Conservation (phyloP, 257 asterid species). For the Scutellaria barbata region DNA sequence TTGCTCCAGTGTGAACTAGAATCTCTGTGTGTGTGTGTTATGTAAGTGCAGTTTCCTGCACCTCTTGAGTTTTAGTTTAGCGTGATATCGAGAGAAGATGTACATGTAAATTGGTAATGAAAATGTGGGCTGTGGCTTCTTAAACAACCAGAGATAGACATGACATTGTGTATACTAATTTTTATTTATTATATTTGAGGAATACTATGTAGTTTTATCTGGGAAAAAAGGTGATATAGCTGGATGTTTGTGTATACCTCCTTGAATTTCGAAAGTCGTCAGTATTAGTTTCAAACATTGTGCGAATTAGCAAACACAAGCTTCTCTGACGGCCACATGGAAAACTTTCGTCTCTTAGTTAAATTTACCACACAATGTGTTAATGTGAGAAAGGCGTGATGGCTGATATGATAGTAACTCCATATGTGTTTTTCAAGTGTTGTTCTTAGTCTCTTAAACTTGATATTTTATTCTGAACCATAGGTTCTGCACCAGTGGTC, state of each 20-base stretch:
- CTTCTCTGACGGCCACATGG: not conserved
- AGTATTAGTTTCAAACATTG: not conserved
- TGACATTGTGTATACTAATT: not conserved
- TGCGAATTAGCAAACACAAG: not conserved
- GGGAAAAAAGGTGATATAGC: not conserved
- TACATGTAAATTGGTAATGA: not conserved
- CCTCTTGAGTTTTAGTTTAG: not conserved
- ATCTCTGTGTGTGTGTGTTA: not conserved
- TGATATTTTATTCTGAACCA: not conserved
- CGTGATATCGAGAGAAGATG: not conserved
- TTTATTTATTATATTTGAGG: not conserved
- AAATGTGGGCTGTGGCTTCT: not conserved
- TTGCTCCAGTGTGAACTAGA: not conserved
- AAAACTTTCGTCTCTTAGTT: not conserved
- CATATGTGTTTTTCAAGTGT: not conserved
- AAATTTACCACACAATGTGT: not conserved
- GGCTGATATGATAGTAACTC: not conserved
- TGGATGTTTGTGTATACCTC: not conserved
- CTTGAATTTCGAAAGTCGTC: not conserved
- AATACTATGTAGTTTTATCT: not conserved
- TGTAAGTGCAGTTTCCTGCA: not conserved
- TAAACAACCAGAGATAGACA: not conserved
- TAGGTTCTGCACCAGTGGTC: constrained; percentile 97
- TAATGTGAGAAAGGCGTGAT: not conserved
- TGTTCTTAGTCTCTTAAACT: not conserved